Conservation (phyloP, 2,329 filamentous ascomycete genomes). For the Pseudogymnoascus sp. region DNA sequence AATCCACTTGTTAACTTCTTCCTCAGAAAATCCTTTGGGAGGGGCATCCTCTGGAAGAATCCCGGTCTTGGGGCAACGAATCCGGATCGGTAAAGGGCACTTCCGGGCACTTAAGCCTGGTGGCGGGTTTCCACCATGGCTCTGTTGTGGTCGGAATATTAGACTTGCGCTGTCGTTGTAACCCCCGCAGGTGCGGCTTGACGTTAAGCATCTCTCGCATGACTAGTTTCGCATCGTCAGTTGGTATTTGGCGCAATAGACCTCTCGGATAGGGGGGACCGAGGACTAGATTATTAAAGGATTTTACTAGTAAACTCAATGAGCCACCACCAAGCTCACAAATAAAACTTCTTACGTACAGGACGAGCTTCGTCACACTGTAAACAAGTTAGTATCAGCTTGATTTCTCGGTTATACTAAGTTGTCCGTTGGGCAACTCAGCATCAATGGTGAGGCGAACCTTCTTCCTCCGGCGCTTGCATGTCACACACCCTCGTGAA, state of each 20-base stretch:
- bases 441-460: conserved; percentile 5
- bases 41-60: conserved; percentile 15
- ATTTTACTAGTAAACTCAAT: background rate
- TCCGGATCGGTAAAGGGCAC: conserved; percentile 17
- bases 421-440: background rate
- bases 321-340: background rate
- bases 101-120: conserved; percentile 16
- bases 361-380: conserved; percentile 21
- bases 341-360: conserved; percentile 12
- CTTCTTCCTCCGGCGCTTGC: conserved; percentile 18
- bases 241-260: background rate
- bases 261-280: background rate
- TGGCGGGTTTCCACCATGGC: background rate
- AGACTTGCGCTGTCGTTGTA: conserved; percentile 10
- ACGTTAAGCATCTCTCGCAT: conserved; percentile 18
- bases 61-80: conserved; percentile 16
- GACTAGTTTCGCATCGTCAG: conserved; percentile 13
- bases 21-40: conserved; percentile 14
- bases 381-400: background rate
- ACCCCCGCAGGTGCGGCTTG: conserved; percentile 17
- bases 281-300: background rate
- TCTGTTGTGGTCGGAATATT: conserved; percentile 8
- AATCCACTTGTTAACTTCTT: conserved; percentile 13
- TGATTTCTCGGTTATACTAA: background rate
- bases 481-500: conserved; percentile 20